phyloP scores from a whole-genome alignment of 768 basidiomycete genomes.

The Ramaria rubella region DNA sequence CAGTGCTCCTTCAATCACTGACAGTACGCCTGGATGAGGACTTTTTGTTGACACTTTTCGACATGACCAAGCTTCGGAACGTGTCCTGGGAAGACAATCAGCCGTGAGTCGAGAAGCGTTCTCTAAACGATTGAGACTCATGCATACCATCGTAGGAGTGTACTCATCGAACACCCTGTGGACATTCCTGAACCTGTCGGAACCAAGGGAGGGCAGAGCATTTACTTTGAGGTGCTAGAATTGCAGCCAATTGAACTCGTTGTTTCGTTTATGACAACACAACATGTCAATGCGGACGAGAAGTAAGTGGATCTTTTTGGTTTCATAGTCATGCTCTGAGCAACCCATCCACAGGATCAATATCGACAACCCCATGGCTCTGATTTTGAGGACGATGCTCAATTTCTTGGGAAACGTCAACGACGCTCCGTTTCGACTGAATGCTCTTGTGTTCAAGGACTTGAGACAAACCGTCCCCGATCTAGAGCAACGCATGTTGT shows the following conservation, averaged over 20 bases:
- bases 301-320: slow-evolving; percentile 52
- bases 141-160: slow-evolving; percentile 31
- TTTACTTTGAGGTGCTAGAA: slow-evolving; percentile 95
- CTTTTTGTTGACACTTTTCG: slow-evolving; percentile 85
- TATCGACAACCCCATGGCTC: slow-evolving; percentile 81
- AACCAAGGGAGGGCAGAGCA: slow-evolving; percentile 60
- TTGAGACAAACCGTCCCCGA: slow-evolving; percentile 84
- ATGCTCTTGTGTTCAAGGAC: slow-evolving; percentile 90
- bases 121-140: neutral
- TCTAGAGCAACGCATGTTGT: slow-evolving; percentile 73
- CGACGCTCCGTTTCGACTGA: slow-evolving; percentile 89
- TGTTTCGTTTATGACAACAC: slow-evolving; percentile 96
- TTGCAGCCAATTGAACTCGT: slow-evolving; percentile 90
- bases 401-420: slow-evolving; percentile 98
- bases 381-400: slow-evolving; percentile 88
- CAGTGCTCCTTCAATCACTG: slow-evolving; percentile 86
- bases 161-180: slow-evolving; percentile 65
- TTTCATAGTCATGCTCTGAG: neutral
- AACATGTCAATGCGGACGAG: slow-evolving; percentile 85
- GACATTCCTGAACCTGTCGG: slow-evolving; percentile 66
- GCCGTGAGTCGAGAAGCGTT: slow-evolving; percentile 22
- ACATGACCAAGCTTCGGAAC: slow-evolving; percentile 88
- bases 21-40: slow-evolving; percentile 98
- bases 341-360: slow-evolving; percentile 17
- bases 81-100: slow-evolving; percentile 74